Evolutionary conservation across 2,329 filamentous ascomycete species (phyloP), one percentile per base, ranked within the genome.

Genomic region (Neurospora sp.): DNA sequence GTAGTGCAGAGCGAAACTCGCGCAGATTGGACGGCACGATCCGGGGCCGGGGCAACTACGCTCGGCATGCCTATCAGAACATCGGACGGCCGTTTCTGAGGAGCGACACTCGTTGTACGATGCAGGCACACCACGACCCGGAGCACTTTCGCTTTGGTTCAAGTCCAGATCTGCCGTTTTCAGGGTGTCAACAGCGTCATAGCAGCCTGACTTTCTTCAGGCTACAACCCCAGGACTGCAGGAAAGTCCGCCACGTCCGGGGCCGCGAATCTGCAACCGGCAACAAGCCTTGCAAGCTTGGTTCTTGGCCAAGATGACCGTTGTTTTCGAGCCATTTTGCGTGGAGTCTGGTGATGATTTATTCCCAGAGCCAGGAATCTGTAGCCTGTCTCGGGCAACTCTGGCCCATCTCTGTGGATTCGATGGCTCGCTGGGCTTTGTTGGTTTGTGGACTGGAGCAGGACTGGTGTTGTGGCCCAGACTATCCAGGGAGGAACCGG

Each of bases 41-140:
- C 52, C 52, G 52, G 23, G 52, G 52, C 52, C 52, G 52, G 52
- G 52, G 52, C 52, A 62, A 9, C 52, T 36, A 62, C 23, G 52
- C 23, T 62, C 52, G 52, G 52, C 52, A 28, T 72, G 70, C 73
- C 73, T 72, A 73, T 74, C 71, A 71, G 28, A 66, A 33, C 28
- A 28, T 42, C 43, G 68, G 66, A 62, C 52, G 52, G 52, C 52
- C 52, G 8, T n/a, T 62, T 73, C 68, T 68, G 68, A 73, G 39
- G 67, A 40, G 67, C 36, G 17, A 58, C 58, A 66, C 28, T 62
- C 28, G 71, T 74, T 72, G 71, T 69, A 72, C 73, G 68, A 70
- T 71, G 74, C 73, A 73, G 71, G 71, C 70, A 74, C 70, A 66
- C 70, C 71, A 69, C 43, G 62, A 42, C 67, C 70, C 71, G 69